Base-by-base conservation (phyloP, 306 rosid genomes). In the Medicago lupulina region DNA sequence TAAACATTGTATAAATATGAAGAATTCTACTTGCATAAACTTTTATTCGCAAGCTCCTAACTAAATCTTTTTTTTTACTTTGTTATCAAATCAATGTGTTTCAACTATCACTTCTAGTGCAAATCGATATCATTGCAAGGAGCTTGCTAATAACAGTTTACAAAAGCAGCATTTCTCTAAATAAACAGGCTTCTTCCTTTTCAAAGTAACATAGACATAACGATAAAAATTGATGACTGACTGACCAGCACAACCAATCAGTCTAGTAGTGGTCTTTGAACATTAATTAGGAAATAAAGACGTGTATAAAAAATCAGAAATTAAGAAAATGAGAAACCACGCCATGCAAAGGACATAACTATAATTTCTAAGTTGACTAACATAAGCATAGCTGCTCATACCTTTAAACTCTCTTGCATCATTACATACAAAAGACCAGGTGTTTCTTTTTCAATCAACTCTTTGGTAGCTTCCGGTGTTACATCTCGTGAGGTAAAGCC, bases 401-500 rank as follows among this genome's bases (percentile, higher is more conserved):
- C 98, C 95, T 92, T 94, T 64, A 94, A 84, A 87, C 97, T 92
- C 89, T 87, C 97, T 81, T 86, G 96, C 85, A 89, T 92, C 98
- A 94, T 94, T 77, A 87, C 93, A 80, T 88, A 66, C 61, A 92
- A 73, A 60, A 94, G 90, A 69, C 98, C 96, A 62, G 96, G 96
- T 75, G 96, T 94, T 88, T 94, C 97, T 86, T 80, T 94, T 81
- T 94, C 95, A 63, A 94, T 82, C 86, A 90, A 75, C 78, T 71
- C 85, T 83, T 94, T 92, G 58, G 98, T 94, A 60, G 98, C 98
- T 89, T 94, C 97, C 34, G 98, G 98, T 50, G 98, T 94, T 72
- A 92, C 86, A 80, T 92, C 98, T 25, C 93, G 83, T 17, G 85
- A 47, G 74, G 89, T 86, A 82, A 87, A 92, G 70, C 98, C 98